These are phyloP conservation scores for Monosporascus sp. DNA, from an alignment of 2,329 filamentous ascomycete species.

Conservation along the genomic window DNA sequence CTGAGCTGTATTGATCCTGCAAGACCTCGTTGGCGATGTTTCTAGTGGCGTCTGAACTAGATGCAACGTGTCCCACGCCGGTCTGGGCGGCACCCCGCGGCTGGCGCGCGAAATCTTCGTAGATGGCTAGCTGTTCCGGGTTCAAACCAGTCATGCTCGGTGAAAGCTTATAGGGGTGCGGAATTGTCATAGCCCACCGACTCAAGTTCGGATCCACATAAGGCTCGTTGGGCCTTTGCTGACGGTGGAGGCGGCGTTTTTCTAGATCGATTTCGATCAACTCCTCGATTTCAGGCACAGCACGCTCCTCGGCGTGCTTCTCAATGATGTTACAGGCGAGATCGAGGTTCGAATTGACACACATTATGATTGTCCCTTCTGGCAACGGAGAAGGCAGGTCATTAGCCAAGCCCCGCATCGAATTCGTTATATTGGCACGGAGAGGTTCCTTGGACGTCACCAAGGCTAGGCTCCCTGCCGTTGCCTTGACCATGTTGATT, in stretches of 20 bases:
- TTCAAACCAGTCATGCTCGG: slow-evolving; percentile 68
- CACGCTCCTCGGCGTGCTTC: slow-evolving; percentile 89
- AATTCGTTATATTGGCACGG: slow-evolving; percentile 94
- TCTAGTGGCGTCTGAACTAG: slow-evolving; percentile 55
- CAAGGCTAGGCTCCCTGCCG: slow-evolving; percentile 86
- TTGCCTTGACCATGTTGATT: slow-evolving; percentile 89
- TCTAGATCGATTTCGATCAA: slow-evolving; percentile 81
- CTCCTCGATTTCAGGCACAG: slow-evolving; percentile 89
- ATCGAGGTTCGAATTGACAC: slow-evolving; percentile 96
- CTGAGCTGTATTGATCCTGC: slow-evolving; percentile 53
- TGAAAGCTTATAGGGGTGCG: slow-evolving; percentile 84
- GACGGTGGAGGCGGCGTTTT: slow-evolving; percentile 67
- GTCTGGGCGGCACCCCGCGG: slow-evolving; percentile 57
- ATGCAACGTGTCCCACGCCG: slow-evolving; percentile 50
- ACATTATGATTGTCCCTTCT: slow-evolving; percentile 95
- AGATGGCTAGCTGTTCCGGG: slow-evolving; percentile 87
- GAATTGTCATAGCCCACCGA: slow-evolving; percentile 89
- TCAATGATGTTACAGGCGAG: slow-evolving; percentile 91
- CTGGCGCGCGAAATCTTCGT: slow-evolving; percentile 91
- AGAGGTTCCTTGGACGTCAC: slow-evolving; percentile 99
- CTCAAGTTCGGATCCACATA: slow-evolving; percentile 79
- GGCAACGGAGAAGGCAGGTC: slow-evolving; percentile 77
- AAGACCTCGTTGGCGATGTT: slow-evolving; percentile 59
- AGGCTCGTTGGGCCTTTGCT: slow-evolving; percentile 71
- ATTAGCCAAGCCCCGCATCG: slow-evolving; percentile 68